These are phyloP conservation scores for Pezicula carpinea DNA, from an alignment of 2,329 filamentous ascomycete genomes.

Conservation along the genomic window DNA sequence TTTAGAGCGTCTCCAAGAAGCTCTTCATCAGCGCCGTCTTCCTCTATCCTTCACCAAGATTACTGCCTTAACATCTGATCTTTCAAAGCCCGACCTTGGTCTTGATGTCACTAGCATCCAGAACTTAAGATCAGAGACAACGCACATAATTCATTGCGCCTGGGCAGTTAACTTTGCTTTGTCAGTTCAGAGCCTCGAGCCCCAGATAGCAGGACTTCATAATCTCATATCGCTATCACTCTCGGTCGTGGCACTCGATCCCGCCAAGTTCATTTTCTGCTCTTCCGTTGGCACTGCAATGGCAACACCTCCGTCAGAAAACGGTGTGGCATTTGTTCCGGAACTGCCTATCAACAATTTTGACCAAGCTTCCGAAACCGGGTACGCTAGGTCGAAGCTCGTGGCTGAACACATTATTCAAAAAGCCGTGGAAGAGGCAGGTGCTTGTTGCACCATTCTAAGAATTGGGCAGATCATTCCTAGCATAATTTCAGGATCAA, in stretches of 20 bases:
- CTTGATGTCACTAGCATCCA: slow-evolving; percentile 25
- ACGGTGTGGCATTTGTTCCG: slow-evolving; percentile 23
- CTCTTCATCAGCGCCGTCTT: slow-evolving; percentile 29
- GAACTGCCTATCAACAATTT: slow-evolving; percentile 28
- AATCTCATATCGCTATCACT: slow-evolving; percentile 36
- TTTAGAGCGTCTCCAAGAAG: slow-evolving; percentile 15
- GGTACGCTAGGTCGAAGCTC: slow-evolving; percentile 45
- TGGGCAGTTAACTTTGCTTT: slow-evolving; percentile 56
- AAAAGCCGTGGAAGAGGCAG: slow-evolving; percentile 26
- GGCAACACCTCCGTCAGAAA: slow-evolving; percentile 14
- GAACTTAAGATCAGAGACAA: slow-evolving; percentile 29
- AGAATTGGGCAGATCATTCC: slow-evolving; percentile 45
- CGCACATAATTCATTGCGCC: slow-evolving; percentile 45
- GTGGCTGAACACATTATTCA: slow-evolving; percentile 41
- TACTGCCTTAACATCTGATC: slow-evolving; percentile 32
- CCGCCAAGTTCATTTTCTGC: slow-evolving; percentile 31
- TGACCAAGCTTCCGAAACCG: slow-evolving; percentile 38
- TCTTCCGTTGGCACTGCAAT: slow-evolving; percentile 33
- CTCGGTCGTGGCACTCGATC: slow-evolving; percentile 13
- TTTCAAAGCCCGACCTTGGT: slow-evolving; percentile 35
- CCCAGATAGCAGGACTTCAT: slow-evolving; percentile 33
- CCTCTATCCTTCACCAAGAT: slow-evolving; percentile 32
- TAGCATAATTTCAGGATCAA: slow-evolving; percentile 25
- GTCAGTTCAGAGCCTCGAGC: slow-evolving; percentile 42
- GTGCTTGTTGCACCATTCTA: slow-evolving; percentile 32